Percentiles rank a stretch among this genome's conserved stretches.
Evolutionary conservation across 352 stramenopile species (phyloP).

Genomic region (Pythium rishiriense): DNA sequence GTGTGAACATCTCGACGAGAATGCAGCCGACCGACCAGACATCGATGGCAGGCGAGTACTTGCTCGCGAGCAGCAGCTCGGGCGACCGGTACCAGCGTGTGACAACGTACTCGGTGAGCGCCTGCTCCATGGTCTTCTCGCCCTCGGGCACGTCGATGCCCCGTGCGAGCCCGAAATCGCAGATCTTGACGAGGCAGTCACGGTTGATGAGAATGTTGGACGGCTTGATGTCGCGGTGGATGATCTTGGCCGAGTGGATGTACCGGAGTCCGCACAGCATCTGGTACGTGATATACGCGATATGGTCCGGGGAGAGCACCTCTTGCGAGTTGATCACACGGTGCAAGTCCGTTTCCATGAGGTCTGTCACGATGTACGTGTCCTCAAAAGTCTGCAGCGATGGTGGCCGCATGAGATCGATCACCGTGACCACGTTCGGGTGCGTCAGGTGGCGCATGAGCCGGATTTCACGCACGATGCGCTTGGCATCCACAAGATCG

Average conservation of each 20-base stretch:
- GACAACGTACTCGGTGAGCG: conserved; percentile 91
- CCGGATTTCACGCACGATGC: conserved; percentile 82
- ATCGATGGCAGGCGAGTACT: conserved; percentile 95
- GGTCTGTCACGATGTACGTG: conserved; percentile 83
- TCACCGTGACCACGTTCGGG: conserved; percentile 67
- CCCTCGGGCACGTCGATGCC: conserved; percentile 49
- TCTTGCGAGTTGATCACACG: conserved; percentile 82
- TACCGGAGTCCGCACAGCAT: conserved; percentile 77
- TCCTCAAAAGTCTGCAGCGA: conserved; percentile 78
- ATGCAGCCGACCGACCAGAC: conserved; percentile 98
- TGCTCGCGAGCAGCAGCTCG: conserved; percentile 92
- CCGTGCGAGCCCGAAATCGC: conserved; percentile 89
- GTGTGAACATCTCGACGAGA: conserved; percentile 96
- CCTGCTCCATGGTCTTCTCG: conserved; percentile 45
- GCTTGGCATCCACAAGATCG: conserved; percentile 82
- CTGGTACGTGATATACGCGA: conserved; percentile 86
- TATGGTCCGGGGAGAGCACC: conserved; percentile 67
- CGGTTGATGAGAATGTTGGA: conserved; percentile 92
- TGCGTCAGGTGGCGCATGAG: conserved; percentile 80
- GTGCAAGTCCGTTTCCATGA: conserved; percentile 83
- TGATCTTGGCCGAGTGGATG: conserved; percentile 87
- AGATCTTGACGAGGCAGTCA: conserved; percentile 90
- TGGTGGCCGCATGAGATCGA: conserved; percentile 76
- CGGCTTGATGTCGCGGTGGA: conserved; percentile 89
- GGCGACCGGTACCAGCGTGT: conserved; percentile 94